Percentiles rank a stretch among this genome's conserved stretches.
These are phyloP conservation scores for Debaryomyces nepalensis DNA, from an alignment of 1,139 yeast species.

Conservation along the genomic window DNA sequence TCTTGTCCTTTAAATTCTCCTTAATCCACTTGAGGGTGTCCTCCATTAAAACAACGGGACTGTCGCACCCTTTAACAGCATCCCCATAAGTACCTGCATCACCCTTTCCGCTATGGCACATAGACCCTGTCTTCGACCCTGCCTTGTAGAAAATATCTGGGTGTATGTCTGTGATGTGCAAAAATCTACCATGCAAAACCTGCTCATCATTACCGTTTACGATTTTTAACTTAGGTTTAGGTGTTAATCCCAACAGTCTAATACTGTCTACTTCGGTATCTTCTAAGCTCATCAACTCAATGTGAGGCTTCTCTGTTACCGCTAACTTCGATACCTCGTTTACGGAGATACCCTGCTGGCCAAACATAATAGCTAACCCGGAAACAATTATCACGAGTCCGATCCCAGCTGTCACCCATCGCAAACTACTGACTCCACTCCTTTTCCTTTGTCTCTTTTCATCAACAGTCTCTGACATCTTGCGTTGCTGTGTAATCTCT, in stretches of 20 bases:
- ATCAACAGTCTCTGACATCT: not conserved
- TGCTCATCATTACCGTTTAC: conserved; percentile 28
- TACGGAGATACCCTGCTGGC: not conserved
- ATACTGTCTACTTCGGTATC: not conserved
- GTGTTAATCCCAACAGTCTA: conserved; percentile 35
- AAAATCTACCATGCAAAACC: conserved; percentile 66
- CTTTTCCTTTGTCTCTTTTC: conserved; percentile 1
- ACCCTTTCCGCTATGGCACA: conserved; percentile 65
- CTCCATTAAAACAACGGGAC: conserved; percentile 65
- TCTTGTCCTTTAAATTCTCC: conserved; percentile 66
- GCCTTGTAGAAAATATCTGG: conserved; percentile 74
- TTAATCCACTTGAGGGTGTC: conserved; percentile 70
- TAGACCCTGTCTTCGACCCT: conserved; percentile 52
- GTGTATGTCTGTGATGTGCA: conserved; percentile 86
- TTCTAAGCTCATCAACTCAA: conserved; percentile 4
- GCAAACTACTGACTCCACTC: not conserved
- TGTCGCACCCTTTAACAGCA: conserved; percentile 73
- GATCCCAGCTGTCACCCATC: not conserved
- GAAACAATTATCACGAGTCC: conserved; percentile 1
- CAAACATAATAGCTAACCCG: not conserved
- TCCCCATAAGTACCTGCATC: conserved; percentile 73
- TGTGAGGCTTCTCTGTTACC: not conserved
- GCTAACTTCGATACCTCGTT: not conserved
- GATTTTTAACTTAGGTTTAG: conserved; percentile 36
- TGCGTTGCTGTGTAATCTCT: not conserved